Conservation (phyloP, 139 green algal genomes). For the Chlamydomonas schloesseri region DNA sequence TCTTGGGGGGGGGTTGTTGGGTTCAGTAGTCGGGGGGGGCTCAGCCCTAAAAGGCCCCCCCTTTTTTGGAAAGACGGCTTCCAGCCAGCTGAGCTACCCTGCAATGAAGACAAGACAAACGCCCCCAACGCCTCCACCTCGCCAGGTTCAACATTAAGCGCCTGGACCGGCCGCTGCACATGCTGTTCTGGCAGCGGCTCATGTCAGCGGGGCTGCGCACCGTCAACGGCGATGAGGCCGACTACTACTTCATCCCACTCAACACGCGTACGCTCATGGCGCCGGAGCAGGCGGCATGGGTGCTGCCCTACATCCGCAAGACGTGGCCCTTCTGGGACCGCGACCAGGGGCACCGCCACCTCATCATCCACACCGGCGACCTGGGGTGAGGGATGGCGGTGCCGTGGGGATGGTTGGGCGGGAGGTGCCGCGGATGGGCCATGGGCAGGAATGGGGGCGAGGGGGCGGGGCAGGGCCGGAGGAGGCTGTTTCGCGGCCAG, state of each 20-base stretch:
- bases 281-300: background rate
- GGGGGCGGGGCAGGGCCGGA: too few species aligned
- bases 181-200: constrained; percentile 56
- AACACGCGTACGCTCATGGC: constrained; percentile 11
- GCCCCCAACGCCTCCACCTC: too few species aligned
- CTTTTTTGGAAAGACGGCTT: too few species aligned
- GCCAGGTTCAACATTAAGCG: constrained; percentile 52
- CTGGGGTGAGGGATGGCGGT: constrained; percentile 1
- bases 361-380: constrained; percentile 51
- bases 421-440: too few species aligned
- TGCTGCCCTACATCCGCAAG: constrained; percentile 20
- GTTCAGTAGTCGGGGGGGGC: too few species aligned
- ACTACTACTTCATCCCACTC: constrained; percentile 58
- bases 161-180: constrained; percentile 51
- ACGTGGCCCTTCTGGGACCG: constrained; percentile 39
- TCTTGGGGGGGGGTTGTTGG: too few species aligned
- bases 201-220: constrained; percentile 50
- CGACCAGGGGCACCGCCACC: constrained; percentile 28
- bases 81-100: too few species aligned
- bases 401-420: background rate
- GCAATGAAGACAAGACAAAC: too few species aligned
- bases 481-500: too few species aligned
- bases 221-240: constrained; percentile 32
- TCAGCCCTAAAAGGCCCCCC: too few species aligned
- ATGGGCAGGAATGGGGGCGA: too few species aligned